phyloP scores from a whole-genome alignment of 257 asterid species.

The Plantago ovata region DNA sequence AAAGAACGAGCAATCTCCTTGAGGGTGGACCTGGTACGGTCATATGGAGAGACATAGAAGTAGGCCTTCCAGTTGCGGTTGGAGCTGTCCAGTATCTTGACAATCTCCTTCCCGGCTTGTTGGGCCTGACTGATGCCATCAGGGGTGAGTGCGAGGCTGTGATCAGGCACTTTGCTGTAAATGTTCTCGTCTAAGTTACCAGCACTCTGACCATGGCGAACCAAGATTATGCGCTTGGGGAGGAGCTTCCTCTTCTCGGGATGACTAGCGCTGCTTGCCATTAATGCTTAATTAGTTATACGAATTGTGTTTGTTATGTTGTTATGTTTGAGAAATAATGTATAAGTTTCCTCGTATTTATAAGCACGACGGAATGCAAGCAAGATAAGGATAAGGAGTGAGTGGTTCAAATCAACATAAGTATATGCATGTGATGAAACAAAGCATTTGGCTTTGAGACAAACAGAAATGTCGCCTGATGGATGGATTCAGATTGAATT shows the following conservation, averaged over 20 bases:
- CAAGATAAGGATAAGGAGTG: too few species aligned
- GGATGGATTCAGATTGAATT: too few species aligned
- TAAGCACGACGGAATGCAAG: too few species aligned
- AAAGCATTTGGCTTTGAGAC: too few species aligned
- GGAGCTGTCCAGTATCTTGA: not conserved
- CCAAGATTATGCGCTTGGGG: not conserved
- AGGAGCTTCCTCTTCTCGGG: not conserved
- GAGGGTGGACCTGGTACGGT: not conserved
- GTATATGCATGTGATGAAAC: too few species aligned
- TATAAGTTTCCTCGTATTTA: too few species aligned
- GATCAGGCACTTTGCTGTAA: not conserved
- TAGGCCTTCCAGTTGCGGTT: not conserved
- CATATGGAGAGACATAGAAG: not conserved
- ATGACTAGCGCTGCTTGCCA: too few species aligned
- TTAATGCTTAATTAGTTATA: too few species aligned
- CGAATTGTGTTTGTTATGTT: too few species aligned
- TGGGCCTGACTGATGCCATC: slow-evolving; percentile 1
- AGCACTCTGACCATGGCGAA: not conserved
- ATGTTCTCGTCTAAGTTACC: not conserved
- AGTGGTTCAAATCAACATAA: too few species aligned
- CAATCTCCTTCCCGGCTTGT: not conserved
- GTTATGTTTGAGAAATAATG: too few species aligned
- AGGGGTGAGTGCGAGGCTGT: not conserved
- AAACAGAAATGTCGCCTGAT: too few species aligned
- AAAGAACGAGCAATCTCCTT: not conserved